These are phyloP conservation scores for Leptographium galeiforme DNA, from an alignment of 2,329 filamentous ascomycete species.

Conservation along the genomic window DNA sequence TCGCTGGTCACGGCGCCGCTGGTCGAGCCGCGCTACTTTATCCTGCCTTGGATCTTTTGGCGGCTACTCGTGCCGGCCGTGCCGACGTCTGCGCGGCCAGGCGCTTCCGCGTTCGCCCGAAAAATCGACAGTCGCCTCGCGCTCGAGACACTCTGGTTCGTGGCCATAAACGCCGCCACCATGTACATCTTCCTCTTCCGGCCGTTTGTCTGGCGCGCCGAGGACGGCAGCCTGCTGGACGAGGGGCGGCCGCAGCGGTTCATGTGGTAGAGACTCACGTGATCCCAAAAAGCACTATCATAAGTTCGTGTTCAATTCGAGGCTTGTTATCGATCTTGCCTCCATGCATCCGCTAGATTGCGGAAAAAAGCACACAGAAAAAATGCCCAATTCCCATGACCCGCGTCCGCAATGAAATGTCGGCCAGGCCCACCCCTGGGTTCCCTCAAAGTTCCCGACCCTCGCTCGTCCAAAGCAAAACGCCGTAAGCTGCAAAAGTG, in stretches of 20 bases:
- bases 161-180: slow-evolving; percentile 49
- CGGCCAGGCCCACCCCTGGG: neutral
- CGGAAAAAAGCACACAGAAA: neutral
- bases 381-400: neutral
- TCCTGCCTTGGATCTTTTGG: slow-evolving; percentile 91
- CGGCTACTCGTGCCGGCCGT: slow-evolving; percentile 57
- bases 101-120: slow-evolving; percentile 5
- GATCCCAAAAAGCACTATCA: neutral
- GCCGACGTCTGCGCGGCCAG: neutral
- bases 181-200: slow-evolving; percentile 58
- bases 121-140: slow-evolving; percentile 33
- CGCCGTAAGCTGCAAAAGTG: neutral
- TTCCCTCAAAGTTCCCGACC: neutral
- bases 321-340: too few species aligned
- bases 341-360: neutral
- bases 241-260: slow-evolving; percentile 56
- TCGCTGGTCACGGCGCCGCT: slow-evolving; percentile 80
- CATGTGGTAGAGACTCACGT: slow-evolving; percentile 51
- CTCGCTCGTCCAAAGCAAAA: neutral
- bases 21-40: slow-evolving; percentile 92
- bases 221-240: slow-evolving; percentile 38
- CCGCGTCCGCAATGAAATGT: neutral
- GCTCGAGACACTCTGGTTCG: slow-evolving; percentile 56
- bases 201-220: slow-evolving; percentile 52
- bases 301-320: too few species aligned